Base-by-base conservation (phyloP, 371 early-diverging fungal species). In the Apophysomyces variabilis region DNA sequence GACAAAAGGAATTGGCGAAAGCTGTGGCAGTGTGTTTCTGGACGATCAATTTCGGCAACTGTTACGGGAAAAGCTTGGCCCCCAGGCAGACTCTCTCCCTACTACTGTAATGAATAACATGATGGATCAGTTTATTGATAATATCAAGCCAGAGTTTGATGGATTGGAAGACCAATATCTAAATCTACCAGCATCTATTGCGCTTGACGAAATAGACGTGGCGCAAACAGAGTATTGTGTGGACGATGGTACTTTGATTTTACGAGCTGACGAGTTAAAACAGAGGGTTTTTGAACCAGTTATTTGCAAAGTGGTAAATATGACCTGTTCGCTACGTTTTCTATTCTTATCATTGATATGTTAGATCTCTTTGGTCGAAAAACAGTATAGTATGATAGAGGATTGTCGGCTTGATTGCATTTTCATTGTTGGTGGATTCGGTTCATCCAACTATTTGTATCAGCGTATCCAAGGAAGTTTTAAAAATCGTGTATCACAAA, bases 1-100 rank as follows among this genome's bases (percentile, higher is more conserved):
- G 21, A 84, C 87, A 43, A 81, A 84, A 60, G 87, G 87, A n/a
- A 75, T 81, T n/a, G 85, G 87, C n/a, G 84, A 83, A 37, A 80
- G 83, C 14, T 87, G 87, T 38, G 87, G 87, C 7, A 84, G 84
- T 39, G 76, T 83, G 32, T 87, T 85, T 60, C 59, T 87, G 64
- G 87, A 87, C 68, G 64, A 80, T 5, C 70, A 77, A 16, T 83
- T 85, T 66, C 72, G 65, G 5, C 61, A 67, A 7, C 73, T 83
- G 43, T 50, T 87, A 61, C 61, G 74, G 37, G 71, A 71, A 43
- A 82, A 80, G 56, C 64, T 87, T 38, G 84, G 84, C 0, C 66
- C 68, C 6, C 72, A 80, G 37, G 63, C 68, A 4, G 65, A 72
- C 14, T 61, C 60, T 16, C 60, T 85, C 16, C 80, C 83, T 0